Conservation (phyloP, 2,329 filamentous ascomycete species). For the Phaeomoniella chlamydospora region DNA sequence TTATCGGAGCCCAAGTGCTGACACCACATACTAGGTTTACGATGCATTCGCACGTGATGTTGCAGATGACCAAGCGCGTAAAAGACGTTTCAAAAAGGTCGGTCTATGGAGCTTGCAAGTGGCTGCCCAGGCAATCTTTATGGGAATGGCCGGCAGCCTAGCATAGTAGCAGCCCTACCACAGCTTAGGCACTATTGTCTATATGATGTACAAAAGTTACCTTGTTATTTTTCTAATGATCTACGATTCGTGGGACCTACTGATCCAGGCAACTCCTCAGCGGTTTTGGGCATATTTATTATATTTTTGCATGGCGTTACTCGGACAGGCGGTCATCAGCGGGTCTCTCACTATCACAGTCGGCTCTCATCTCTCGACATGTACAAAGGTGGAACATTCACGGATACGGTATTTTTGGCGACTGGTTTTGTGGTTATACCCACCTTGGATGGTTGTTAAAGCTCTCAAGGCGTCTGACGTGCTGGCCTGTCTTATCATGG, state of each 20-base stretch:
- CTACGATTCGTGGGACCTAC: background rate
- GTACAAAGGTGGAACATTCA: no score
- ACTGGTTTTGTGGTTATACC: no score
- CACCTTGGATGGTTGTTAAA: no score
- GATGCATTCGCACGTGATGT: slow-evolving; percentile 87
- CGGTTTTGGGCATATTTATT: background rate
- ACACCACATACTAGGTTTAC: slow-evolving; percentile 46
- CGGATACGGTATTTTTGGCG: no score
- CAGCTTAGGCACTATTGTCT: no score
- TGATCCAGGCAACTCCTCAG: background rate
- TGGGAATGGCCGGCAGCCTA: slow-evolving; percentile 80
- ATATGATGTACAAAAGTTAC: background rate
- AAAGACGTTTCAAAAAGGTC: slow-evolving; percentile 82
- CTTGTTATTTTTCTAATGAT: background rate
- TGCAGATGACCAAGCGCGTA: slow-evolving; percentile 72
- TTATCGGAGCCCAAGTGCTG: background rate
- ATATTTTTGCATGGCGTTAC: background rate
- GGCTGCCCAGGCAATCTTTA: slow-evolving; percentile 82
- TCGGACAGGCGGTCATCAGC: no score
- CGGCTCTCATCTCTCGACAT: no score
- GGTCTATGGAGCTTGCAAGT: slow-evolving; percentile 92
- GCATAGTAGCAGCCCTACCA: no score
- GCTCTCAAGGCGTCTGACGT: no score
- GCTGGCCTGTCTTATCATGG: no score
- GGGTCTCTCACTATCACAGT: no score